These are phyloP conservation scores for Salicornia ramosissima DNA, from an alignment of 148 eudicot species.

Conservation along the genomic window DNA sequence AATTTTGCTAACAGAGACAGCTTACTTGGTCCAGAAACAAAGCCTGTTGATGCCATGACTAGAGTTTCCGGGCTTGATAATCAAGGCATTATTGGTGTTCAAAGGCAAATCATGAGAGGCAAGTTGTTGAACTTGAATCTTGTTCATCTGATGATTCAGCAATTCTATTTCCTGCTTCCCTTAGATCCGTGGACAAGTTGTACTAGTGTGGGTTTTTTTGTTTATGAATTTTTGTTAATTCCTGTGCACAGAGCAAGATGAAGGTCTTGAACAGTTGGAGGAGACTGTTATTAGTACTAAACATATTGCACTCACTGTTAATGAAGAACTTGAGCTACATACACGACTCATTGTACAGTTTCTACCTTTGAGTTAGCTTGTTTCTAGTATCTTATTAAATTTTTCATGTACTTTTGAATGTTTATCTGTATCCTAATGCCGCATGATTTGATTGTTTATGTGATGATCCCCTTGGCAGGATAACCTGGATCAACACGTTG, in stretches of 20 bases:
- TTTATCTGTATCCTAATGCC: neutral
- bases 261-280: conserved; percentile 87
- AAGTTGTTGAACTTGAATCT: conserved; percentile 26
- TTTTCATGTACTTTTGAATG: neutral
- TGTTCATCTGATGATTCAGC: neutral
- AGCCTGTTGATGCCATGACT: conserved; percentile 73
- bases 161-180: neutral
- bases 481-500: conserved; percentile 75
- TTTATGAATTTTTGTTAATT: conserved; percentile 6
- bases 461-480: conserved; percentile 42
- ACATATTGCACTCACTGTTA: conserved; percentile 88
- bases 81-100: conserved; percentile 71
- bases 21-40: conserved; percentile 77
- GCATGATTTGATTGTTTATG: neutral
- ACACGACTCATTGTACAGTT: conserved; percentile 67
- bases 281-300: conserved; percentile 81
- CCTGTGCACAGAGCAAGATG: conserved; percentile 80
- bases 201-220: neutral
- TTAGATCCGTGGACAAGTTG: neutral
- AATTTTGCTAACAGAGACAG: conserved; percentile 78
- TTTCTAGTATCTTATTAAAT: conserved; percentile 5
- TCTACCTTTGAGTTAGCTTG: neutral
- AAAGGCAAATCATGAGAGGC: conserved; percentile 89
- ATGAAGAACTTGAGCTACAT: conserved; percentile 88
- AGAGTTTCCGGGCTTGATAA: conserved; percentile 73